Conservation (phyloP, 2,329 filamentous ascomycete species). For the Colletotrichum eremochloae region DNA sequence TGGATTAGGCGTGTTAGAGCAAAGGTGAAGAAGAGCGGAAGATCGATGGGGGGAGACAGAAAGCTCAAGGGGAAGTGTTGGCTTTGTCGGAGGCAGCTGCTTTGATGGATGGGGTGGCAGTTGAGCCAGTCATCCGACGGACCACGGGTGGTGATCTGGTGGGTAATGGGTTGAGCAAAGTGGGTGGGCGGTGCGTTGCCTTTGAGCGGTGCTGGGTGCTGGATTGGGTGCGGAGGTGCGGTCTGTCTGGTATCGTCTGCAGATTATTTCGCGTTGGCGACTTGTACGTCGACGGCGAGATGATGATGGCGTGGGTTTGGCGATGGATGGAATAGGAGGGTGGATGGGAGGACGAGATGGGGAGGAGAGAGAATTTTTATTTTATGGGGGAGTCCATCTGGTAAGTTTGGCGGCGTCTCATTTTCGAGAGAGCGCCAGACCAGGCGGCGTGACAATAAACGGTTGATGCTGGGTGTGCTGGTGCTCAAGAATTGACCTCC, state of each 20-base stretch:
- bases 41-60: constrained; percentile 21
- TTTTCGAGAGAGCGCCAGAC: constrained; percentile 47
- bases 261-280: constrained; percentile 41
- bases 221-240: constrained; percentile 12
- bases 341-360: constrained; percentile 42
- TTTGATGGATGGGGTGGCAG: constrained; percentile 42
- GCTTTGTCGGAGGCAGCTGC: constrained; percentile 39
- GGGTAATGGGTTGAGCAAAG: constrained; percentile 33
- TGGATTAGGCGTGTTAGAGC: constrained; percentile 11
- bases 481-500: constrained; percentile 43
- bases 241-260: constrained; percentile 19
- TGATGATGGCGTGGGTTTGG: constrained; percentile 39
- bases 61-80: constrained; percentile 25
- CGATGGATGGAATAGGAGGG: constrained; percentile 41
- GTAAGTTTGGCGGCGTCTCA: constrained; percentile 54
- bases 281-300: constrained; percentile 38
- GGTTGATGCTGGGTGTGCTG: constrained; percentile 41
- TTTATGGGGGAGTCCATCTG: constrained; percentile 55
- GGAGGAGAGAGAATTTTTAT: constrained; percentile 45
- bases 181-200: constrained; percentile 32
- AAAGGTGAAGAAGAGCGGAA: constrained; percentile 25
- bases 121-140: constrained; percentile 41
- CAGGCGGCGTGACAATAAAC: constrained; percentile 46
- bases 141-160: constrained; percentile 33
- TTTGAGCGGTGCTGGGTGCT: constrained; percentile 1